Evolutionary conservation across 2,329 filamentous ascomycete species (phyloP).

Genomic region (Neobulgaria alba): DNA sequence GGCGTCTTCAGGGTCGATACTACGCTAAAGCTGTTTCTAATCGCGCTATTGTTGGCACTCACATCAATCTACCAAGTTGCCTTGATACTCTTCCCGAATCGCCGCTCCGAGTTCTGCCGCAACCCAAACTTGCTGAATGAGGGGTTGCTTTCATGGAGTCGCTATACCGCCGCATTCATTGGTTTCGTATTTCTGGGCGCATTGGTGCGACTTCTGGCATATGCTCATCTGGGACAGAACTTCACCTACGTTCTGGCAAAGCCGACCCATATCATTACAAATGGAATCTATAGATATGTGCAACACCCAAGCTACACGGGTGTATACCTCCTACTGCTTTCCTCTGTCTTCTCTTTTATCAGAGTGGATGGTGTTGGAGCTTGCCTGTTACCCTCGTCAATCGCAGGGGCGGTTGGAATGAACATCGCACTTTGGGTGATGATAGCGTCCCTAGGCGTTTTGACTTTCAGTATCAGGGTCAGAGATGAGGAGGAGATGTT

Average conservation of each 20-base stretch:
- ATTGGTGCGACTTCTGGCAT: constrained; percentile 32
- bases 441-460: constrained; percentile 4
- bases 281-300: constrained; percentile 65
- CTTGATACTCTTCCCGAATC: constrained; percentile 9
- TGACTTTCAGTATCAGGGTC: constrained; percentile 29
- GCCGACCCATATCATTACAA: constrained; percentile 64
- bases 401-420: constrained; percentile 9
- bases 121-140: constrained; percentile 9
- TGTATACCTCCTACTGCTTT: constrained; percentile 29
- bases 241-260: constrained; percentile 44
- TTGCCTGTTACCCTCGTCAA: constrained; percentile 31
- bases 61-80: constrained; percentile 8
- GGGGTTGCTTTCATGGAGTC: constrained; percentile 23
- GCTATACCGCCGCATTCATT: constrained; percentile 13
- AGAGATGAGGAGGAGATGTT: constrained; percentile 44
- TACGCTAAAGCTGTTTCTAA: neutral
- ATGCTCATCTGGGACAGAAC: constrained; percentile 37
- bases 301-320: constrained; percentile 75
- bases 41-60: neutral
- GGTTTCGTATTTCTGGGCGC: constrained; percentile 18
- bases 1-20: neutral
- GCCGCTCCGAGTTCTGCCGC: constrained; percentile 6
- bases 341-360: constrained; percentile 28
- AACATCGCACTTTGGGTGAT: constrained; percentile 12
- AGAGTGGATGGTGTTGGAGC: constrained; percentile 32